Conservation (phyloP, 345 rosid genomes). For the Trapa incisa region DNA sequence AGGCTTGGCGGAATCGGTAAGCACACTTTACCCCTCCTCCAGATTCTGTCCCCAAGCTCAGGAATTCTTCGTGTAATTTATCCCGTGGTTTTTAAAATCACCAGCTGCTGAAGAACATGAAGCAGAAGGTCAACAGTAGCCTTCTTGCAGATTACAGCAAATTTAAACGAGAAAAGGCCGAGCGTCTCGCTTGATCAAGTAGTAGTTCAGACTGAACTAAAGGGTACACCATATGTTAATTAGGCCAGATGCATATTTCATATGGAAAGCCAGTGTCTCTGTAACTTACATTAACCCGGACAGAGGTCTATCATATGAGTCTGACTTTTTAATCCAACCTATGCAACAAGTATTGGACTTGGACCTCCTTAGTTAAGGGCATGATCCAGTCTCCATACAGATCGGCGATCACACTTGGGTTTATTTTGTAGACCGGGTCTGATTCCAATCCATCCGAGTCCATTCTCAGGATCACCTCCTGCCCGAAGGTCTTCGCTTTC, state of each 20-base stretch:
- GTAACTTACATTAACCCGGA: neutral
- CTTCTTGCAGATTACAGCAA: conserved; percentile 65
- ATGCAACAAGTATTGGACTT: conserved; percentile 31
- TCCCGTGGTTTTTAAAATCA: neutral
- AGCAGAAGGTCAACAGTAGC: too few species aligned
- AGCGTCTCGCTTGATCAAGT: conserved; percentile 4
- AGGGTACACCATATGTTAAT: neutral
- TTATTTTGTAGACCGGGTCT: conserved; percentile 28
- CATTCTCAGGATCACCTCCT: conserved; percentile 16
- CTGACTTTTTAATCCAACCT: conserved; percentile 21
- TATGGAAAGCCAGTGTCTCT: neutral
- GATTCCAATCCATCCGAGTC: conserved; percentile 2
- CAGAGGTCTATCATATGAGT: neutral
- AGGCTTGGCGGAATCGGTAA: conserved; percentile 42
- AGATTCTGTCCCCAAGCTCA: neutral
- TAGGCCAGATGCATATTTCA: neutral
- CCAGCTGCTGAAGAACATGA: conserved; percentile 37
- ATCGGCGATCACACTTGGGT: conserved; percentile 25
- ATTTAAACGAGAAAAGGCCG: conserved; percentile 38
- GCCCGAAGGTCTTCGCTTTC: conserved; percentile 29
- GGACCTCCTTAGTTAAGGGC: conserved; percentile 43
- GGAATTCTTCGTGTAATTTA: neutral
- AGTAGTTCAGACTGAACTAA: neutral
- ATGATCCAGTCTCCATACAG: conserved; percentile 39
- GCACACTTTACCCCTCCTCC: neutral